Base-by-base conservation (phyloP, 768 basidiomycete genomes). In the Infundibulicybe gibba region DNA sequence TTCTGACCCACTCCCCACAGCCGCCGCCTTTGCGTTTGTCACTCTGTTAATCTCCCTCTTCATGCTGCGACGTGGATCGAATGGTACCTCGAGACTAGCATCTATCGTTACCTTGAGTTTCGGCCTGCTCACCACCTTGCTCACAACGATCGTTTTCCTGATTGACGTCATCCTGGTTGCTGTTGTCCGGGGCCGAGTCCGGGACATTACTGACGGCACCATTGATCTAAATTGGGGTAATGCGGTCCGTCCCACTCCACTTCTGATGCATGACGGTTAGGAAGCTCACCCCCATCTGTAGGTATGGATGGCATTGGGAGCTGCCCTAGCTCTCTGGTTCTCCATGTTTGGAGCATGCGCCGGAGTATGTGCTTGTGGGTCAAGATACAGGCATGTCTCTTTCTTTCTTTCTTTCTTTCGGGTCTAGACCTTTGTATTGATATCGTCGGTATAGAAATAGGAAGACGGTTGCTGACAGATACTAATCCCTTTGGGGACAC, bases 281-380 rank as follows among this genome's bases (percentile, higher is more conserved):
- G 41, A 32, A 48, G 41, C 37, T 45, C 37, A 30, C 45, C 31
- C 15, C 25, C 13, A 41, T 48, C 15, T 47, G 41, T 54, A 76
- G 74, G 71, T 75, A 37, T 83, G 80, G 78, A 72, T 83, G 68
- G 63, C 67, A n/a, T 61, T 81, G 31, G 74, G 60, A 15, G 79
- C 80, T 3, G 63, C 72, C 13, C 55, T 81, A 45, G 65, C 69
- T 12, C 61, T 79, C 15, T 80, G 77, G 79, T 50, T 73, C 37
- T 68, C 72, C 30, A 63, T 71, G 44, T 48, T 70, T 21, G 64
- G 60, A 35, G 59, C 69, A 32, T 68, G 63, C 48, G 62, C 57
- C 47, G 68, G 67, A 30, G 49, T 72, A 16, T 69, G 64, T 49
- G 54, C 53, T 49, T 56, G 51, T 38, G 49, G 49, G n/a, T n/a